Base-by-base conservation (phyloP, 2,329 filamentous ascomycete genomes). In the Elsinoe necatrix region DNA sequence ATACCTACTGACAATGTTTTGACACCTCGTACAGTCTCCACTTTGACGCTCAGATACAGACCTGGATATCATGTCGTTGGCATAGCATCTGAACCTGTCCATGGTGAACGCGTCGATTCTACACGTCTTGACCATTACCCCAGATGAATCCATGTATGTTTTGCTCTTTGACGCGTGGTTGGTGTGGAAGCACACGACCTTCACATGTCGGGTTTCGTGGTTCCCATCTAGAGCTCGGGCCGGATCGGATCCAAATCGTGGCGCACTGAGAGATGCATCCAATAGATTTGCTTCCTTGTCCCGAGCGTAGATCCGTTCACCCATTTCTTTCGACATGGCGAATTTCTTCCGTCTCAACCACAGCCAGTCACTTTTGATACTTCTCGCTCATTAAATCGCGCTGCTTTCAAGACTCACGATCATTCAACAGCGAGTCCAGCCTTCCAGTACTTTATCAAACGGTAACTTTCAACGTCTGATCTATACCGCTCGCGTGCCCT, bases 301-400 rank as follows among this genome's bases (percentile, higher is more conserved):
- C 48, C 48, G 48, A 39, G 27, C 25, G 45, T 29, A 52, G 48
- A 52, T 39, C 48, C 48, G 9, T 52, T 52, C 48, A 52, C 31
- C 48, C 34, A 52, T 39, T 50, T 34, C 27, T 29, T 21, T 20
- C 25, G 9, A 9, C 48, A 52, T 39, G 48, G 48, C 18, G 29
- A 52, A 52, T 52, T 52, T 52, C 48, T 52, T 52, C 48, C 48
- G 48, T 18, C 48, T 52, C 29, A 34, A 23, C 20, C 31, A 18
- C 31, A 52, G 16, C 16, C 12, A 50, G 25, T 50, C n/a, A 50
- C 29, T 34, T 11, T 16, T 21, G 20, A 37, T 27, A 37, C 31
- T 39, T 18, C 7, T 21, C 48, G n/a, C n/a, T 23, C 34, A 18
- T 18, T 52, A 34, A n/a, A 35, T 23, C 16, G 29, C 20, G 25